Conservation (phyloP, 208 protist species). For the Strigomonas galati region DNA sequence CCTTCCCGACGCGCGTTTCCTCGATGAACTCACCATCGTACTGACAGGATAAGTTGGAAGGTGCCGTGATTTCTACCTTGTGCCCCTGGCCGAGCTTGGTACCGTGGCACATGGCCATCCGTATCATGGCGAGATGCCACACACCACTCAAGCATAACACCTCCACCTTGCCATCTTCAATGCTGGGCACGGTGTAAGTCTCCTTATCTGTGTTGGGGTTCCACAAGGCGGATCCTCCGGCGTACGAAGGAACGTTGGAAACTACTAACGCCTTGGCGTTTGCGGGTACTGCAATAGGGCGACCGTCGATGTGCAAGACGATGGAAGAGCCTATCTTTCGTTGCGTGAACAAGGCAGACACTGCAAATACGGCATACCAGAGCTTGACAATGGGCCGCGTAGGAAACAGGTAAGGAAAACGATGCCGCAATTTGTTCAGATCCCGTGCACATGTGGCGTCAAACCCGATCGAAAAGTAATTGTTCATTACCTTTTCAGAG, state of each 20-base stretch:
- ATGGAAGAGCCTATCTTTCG: conserved; percentile 14
- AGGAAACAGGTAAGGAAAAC: conserved; percentile 32
- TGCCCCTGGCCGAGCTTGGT: conserved; percentile 46
- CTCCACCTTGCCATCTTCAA: conserved; percentile 43
- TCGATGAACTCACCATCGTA: conserved; percentile 52
- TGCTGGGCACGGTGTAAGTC: conserved; percentile 21
- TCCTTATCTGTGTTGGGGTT: conserved; percentile 15
- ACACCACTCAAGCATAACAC: conserved; percentile 45
- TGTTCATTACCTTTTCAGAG: conserved; percentile 36
- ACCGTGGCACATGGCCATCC: conserved; percentile 39
- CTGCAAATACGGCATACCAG: conserved; percentile 59
- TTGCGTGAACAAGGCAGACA: conserved; percentile 31
- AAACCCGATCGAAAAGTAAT: conserved; percentile 73
- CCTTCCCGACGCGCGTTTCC: not conserved
- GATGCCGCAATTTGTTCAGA: conserved; percentile 34
- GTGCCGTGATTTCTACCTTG: conserved; percentile 24
- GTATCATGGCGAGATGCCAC: conserved; percentile 49
- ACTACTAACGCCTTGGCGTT: conserved; percentile 52
- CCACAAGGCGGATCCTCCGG: conserved; percentile 51
- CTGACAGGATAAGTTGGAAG: conserved; percentile 28
- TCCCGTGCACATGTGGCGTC: conserved; percentile 43
- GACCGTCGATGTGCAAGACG: conserved; percentile 29
- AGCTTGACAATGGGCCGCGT: conserved; percentile 49
- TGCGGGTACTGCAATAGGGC: conserved; percentile 22
- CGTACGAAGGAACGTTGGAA: conserved; percentile 57